Conservation (phyloP, 306 rosid genomes). For the Fagus sylvatica region DNA sequence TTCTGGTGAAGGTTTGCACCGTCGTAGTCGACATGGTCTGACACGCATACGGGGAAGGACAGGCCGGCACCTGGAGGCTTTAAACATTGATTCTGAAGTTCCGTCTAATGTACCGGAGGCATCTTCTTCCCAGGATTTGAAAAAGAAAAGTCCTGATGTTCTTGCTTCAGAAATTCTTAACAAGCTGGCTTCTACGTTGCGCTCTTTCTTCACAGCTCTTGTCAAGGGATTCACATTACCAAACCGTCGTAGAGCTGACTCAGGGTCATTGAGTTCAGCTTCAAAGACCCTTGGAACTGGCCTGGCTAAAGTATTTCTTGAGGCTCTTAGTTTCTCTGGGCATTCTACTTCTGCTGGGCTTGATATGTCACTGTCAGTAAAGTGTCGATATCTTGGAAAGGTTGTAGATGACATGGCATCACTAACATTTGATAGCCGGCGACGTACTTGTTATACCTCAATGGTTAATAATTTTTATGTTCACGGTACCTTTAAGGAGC, state of each 20-base stretch:
- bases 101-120: conserved; percentile 56
- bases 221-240: conserved; percentile 93
- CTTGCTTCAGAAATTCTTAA: conserved; percentile 74
- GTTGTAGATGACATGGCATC: conserved; percentile 91
- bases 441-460: conserved; percentile 78
- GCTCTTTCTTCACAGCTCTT: conserved; percentile 87
- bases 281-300: conserved; percentile 93
- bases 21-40: conserved; percentile 81
- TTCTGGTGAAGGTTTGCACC: conserved; percentile 86
- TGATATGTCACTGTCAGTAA: conserved; percentile 71
- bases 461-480: conserved; percentile 94
- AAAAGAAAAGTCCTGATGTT: conserved; percentile 94
- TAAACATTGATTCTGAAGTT: conserved; percentile 73
- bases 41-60: conserved; percentile 88
- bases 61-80: conserved; percentile 75
- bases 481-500: conserved; percentile 88
- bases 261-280: conserved; percentile 77
- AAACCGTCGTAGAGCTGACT: conserved; percentile 87
- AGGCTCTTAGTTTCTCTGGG: conserved; percentile 88
- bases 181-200: conserved; percentile 81
- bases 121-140: conserved; percentile 70
- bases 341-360: conserved; percentile 63
- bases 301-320: conserved; percentile 78
- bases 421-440: conserved; percentile 80
- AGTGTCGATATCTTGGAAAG: conserved; percentile 94